phyloP scores from a whole-genome alignment of 805 yeast species.

The Clavispora vitiphila region DNA sequence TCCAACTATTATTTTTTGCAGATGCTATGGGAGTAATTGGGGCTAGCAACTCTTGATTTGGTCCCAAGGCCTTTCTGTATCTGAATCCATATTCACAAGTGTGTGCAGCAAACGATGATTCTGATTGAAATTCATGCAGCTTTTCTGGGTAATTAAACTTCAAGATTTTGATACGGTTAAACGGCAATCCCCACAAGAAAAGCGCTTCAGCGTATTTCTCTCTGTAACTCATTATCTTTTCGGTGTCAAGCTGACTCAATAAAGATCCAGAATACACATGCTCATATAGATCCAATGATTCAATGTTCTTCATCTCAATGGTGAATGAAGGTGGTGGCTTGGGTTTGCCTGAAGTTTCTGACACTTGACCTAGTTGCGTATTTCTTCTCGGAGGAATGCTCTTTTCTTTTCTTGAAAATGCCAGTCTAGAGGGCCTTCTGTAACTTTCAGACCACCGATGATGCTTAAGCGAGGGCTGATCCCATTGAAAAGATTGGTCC shows the following conservation, averaged over 20 bases:
- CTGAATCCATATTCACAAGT: conserved; percentile 31
- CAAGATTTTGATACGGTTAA: conserved; percentile 71
- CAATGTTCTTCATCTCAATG: conserved; percentile 43
- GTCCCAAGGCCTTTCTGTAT: conserved; percentile 15
- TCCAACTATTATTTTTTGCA: conserved; percentile 28
- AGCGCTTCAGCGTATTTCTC: conserved; percentile 73
- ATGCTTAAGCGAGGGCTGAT: not conserved
- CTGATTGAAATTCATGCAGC: not conserved
- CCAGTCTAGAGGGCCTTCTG: not conserved
- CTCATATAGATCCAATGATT: conserved; percentile 41
- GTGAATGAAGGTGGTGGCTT: conserved; percentile 28
- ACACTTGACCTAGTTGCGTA: not conserved
- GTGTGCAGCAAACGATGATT: conserved; percentile 7
- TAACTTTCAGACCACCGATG: not conserved
- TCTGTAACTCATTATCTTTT: conserved; percentile 42
- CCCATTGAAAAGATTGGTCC: not conserved
- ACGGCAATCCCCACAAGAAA: conserved; percentile 77
- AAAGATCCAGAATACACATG: conserved; percentile 37
- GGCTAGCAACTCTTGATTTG: conserved; percentile 19
- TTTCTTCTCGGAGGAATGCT: not conserved
- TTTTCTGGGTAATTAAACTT: conserved; percentile 53
- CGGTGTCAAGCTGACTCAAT: conserved; percentile 33
- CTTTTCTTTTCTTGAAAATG: not conserved
- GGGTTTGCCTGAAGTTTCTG: not conserved
- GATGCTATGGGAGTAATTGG: conserved; percentile 22